Conservation (phyloP, 371 early-diverging fungal genomes). For the Dichotomocladium elegans region DNA sequence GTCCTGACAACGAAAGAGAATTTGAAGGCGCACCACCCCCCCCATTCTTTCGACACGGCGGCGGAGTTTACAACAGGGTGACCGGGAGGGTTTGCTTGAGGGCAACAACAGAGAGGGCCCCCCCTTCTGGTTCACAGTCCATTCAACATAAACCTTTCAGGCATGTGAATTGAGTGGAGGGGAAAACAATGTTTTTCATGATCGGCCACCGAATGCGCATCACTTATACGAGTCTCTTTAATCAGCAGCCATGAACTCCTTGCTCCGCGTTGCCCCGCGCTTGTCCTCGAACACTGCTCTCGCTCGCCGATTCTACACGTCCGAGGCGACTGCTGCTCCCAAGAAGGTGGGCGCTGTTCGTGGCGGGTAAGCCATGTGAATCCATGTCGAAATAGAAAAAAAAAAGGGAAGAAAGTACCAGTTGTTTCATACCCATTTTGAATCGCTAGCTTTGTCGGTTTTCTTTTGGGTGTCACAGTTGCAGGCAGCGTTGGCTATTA, state of each 20-base stretch:
- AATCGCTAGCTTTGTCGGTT: conserved; percentile 62
- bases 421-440: neutral
- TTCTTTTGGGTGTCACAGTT: conserved; percentile 71
- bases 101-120: too few relatives aligned
- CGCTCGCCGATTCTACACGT: conserved; percentile 6
- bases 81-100: too few relatives aligned
- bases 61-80: too few relatives aligned
- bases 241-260: conserved; percentile 22
- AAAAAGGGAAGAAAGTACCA: neutral
- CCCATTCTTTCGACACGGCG: too few relatives aligned
- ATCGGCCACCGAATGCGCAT: too few relatives aligned
- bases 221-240: too few relatives aligned
- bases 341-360: conserved; percentile 24
- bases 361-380: conserved; percentile 20
- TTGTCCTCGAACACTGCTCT: neutral
- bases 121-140: too few relatives aligned
- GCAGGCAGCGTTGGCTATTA: conserved; percentile 79
- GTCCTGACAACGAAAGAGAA: too few relatives aligned
- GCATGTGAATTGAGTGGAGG: too few relatives aligned
- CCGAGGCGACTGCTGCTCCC: conserved; percentile 8
- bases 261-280: conserved; percentile 22
- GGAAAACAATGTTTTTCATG: too few relatives aligned
- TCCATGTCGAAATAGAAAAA: neutral
- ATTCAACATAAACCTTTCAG: too few relatives aligned
- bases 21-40: too few relatives aligned